Evolutionary conservation across 2,329 filamentous ascomycete genomes (phyloP).

Genomic region (Calycina marina): DNA sequence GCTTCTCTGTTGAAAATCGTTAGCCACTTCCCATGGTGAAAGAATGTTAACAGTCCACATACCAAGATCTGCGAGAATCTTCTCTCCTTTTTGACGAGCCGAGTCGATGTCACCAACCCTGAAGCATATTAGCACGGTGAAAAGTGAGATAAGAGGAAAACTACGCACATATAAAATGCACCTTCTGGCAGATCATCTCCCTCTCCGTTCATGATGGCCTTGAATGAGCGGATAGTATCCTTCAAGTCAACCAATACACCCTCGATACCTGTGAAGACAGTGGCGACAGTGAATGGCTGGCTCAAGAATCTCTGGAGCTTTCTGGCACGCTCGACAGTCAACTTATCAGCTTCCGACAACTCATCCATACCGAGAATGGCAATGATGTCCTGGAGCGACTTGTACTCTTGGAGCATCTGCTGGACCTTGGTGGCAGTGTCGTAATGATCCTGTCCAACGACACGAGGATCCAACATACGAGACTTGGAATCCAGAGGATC

Average conservation of each 20-base stretch:
- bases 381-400: constrained; percentile 99
- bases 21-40: background rate
- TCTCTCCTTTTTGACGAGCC: constrained; percentile 93
- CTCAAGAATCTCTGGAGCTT: constrained; percentile 99
- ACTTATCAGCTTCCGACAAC: constrained; percentile 96
- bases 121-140: constrained; percentile 44
- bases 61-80: constrained; percentile 86
- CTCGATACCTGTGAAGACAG: constrained; percentile 60
- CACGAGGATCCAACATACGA: constrained; percentile 97
- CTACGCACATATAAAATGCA: constrained; percentile 33
- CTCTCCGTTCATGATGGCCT: constrained; percentile 73
- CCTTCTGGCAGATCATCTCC: constrained; percentile 90
- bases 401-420: constrained; percentile 99
- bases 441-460: constrained; percentile 98
- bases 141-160: constrained; percentile 20
- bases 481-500: constrained; percentile 99
- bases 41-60: constrained; percentile 1
- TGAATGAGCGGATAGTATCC: constrained; percentile 96
- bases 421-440: constrained; percentile 85
- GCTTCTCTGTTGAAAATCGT: constrained; percentile 1
- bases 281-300: constrained; percentile 88
- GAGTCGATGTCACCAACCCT: constrained; percentile 96
- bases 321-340: constrained; percentile 99
- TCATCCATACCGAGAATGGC: constrained; percentile 99
- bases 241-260: constrained; percentile 95